phyloP scores from a whole-genome alignment of 2,329 filamentous ascomycete species.

The Colletotrichum sp. region DNA sequence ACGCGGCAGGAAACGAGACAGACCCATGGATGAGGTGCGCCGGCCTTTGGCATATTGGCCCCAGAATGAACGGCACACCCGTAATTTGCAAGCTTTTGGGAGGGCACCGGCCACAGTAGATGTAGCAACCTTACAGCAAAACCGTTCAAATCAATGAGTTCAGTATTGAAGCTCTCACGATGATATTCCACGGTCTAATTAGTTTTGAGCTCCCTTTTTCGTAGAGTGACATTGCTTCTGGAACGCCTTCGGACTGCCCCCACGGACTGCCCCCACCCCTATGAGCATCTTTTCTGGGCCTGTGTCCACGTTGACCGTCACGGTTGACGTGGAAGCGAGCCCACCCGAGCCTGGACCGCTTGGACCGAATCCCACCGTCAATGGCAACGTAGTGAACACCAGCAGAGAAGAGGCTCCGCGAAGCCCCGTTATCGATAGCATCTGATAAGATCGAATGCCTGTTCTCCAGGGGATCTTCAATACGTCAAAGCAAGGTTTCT shows the following conservation, averaged over 20 bases:
- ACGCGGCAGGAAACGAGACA: background rate
- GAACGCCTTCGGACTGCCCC: background rate
- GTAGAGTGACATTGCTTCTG: background rate
- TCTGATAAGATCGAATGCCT: background rate
- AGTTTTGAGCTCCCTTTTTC: background rate
- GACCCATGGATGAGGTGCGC: background rate
- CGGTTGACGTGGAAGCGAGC: background rate
- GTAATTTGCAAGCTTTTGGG: background rate
- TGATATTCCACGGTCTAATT: background rate
- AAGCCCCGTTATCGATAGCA: background rate
- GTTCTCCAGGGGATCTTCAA: background rate
- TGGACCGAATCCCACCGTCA: background rate
- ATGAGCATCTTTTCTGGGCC: background rate
- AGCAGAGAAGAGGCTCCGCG: background rate
- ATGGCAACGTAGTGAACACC: background rate
- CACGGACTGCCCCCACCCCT: background rate
- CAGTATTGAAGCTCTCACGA: background rate
- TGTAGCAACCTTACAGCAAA: background rate
- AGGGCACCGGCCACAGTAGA: background rate
- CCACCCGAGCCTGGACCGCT: background rate
- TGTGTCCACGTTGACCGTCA: background rate
- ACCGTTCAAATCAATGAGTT: background rate
- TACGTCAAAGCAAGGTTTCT: background rate
- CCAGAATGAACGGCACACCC: background rate
- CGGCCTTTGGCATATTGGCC: background rate